Conservation (phyloP, 495 filamentous ascomycete species). For the Tirmania nivea region DNA sequence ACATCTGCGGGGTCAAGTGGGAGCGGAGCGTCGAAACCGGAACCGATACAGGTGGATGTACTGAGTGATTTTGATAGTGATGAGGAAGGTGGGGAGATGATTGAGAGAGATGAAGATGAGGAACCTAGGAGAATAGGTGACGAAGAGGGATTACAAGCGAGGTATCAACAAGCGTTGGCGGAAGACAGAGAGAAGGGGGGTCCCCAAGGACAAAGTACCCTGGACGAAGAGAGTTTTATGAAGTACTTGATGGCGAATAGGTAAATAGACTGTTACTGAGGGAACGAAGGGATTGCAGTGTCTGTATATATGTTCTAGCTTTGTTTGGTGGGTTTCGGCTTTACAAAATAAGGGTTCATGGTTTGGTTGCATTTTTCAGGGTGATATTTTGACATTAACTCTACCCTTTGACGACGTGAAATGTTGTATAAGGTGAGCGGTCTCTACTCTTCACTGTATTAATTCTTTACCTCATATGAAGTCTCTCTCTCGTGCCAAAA, state of each 20-base stretch:
- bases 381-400: too few species aligned
- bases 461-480: too few species aligned
- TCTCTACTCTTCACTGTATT: too few species aligned
- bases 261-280: conserved; percentile 3
- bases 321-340: too few species aligned
- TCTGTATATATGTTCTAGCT: too few species aligned
- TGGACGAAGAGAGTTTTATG: conserved; percentile 35
- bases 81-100: conserved; percentile 26
- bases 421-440: too few species aligned
- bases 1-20: conserved; percentile 18
- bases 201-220: conserved; percentile 17
- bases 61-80: conserved; percentile 36
- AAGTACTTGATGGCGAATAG: conserved; percentile 28
- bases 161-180: conserved; percentile 38
- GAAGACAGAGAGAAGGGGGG: conserved; percentile 19
- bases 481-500: too few species aligned
- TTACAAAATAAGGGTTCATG: too few species aligned
- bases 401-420: too few species aligned
- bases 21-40: conserved; percentile 19
- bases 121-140: conserved; percentile 25
- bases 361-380: too few species aligned
- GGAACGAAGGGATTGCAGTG: not conserved
- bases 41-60: conserved; percentile 29
- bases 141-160: conserved; percentile 36
- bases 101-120: conserved; percentile 29